Base-by-base conservation (phyloP, 176 grass and related monocot genomes). In the Rhynchospora pubera region DNA sequence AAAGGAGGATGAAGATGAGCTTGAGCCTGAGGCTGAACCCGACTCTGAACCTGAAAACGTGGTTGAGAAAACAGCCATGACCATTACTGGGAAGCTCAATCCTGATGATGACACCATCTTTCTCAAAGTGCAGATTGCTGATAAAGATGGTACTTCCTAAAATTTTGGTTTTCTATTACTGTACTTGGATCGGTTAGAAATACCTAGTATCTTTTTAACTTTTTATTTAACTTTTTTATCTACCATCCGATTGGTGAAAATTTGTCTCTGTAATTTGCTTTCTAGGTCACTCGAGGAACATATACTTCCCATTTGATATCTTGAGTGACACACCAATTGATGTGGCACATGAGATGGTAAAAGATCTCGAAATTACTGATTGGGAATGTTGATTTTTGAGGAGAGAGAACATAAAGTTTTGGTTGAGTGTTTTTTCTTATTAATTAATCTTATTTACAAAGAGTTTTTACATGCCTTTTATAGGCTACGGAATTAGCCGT, bases 261-360 rank as follows among this genome's bases (percentile, higher is more conserved):
- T 57, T 77, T 77, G 73, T 30, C 57, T 42, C 58, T 9, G 10
- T 70, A 43, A 74, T 74, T 12, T 77, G n/a, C 6, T 34, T 14
- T 77, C 26, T 50, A 74, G 91, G 84, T 0, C 55, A 82, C 5
- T 70, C 58, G 18, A 88, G 89, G 24, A 99, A 99, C 91, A 99
- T 99, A 65, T 95, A 95, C 79, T 99, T 99, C 57, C 96, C 96
- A 46, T 99, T 95, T 80, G 96, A 99, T 60, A 59, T 90, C 7
- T 57, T 19, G 2, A 79, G 74, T 63, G 96, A 99, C 65, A 99
- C 96, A 1, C 92, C 92, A 19, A 86, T 16, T 9, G 96, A 95
- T 51, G 96, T 99, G 80, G 92, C 96, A 0, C 52, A 58, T 19
- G 96, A 99, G 87, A 99, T 99, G 96, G 96, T 99, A 13, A 95